A percentile compares a stretch with the other conserved stretches of the same genome.
These are phyloP conservation scores for Epichloe gansuensis DNA, from an alignment of 2,329 filamentous ascomycete species.

Conservation along the genomic window DNA sequence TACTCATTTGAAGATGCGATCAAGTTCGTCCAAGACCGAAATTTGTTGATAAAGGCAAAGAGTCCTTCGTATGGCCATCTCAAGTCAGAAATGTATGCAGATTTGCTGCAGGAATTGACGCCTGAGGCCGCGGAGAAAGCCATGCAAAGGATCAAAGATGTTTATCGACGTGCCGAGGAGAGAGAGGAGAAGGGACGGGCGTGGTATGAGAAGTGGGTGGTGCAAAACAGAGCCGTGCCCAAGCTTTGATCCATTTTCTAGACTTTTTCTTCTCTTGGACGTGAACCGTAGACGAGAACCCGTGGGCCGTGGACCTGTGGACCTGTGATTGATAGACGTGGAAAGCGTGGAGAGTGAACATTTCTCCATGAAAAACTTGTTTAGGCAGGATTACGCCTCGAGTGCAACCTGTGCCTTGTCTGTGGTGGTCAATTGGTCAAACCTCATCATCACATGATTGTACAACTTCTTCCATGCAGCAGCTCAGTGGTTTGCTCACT, in stretches of 20 bases:
- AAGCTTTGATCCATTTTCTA: neutral
- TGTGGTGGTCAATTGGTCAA: too few relatives aligned
- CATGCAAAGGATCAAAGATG: constrained; percentile 16
- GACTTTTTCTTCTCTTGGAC: too few relatives aligned
- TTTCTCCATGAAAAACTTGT: too few relatives aligned
- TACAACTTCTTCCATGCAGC: too few relatives aligned
- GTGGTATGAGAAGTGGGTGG: constrained; percentile 38
- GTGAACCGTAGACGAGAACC: too few relatives aligned
- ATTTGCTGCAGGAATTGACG: constrained; percentile 47
- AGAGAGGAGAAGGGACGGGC: constrained; percentile 30
- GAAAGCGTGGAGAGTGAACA: too few relatives aligned
- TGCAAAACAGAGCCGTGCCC: constrained; percentile 25
- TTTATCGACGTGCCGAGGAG: constrained; percentile 20
- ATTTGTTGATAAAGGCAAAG: constrained; percentile 48
- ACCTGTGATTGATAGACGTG: too few relatives aligned
- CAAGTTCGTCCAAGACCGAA: constrained; percentile 44
- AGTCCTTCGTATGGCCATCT: constrained; percentile 56
- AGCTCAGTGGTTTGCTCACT: too few relatives aligned
- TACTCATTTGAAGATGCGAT: constrained; percentile 44
- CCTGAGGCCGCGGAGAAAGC: constrained; percentile 37
- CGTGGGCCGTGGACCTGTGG: too few relatives aligned
- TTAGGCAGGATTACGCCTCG: too few relatives aligned
- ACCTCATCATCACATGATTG: too few relatives aligned
- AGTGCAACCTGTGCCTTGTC: too few relatives aligned
- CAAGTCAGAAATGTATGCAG: constrained; percentile 67